Evolutionary conservation across 1,139 yeast species (phyloP).

Genomic region (Geotrichum restrictum): DNA sequence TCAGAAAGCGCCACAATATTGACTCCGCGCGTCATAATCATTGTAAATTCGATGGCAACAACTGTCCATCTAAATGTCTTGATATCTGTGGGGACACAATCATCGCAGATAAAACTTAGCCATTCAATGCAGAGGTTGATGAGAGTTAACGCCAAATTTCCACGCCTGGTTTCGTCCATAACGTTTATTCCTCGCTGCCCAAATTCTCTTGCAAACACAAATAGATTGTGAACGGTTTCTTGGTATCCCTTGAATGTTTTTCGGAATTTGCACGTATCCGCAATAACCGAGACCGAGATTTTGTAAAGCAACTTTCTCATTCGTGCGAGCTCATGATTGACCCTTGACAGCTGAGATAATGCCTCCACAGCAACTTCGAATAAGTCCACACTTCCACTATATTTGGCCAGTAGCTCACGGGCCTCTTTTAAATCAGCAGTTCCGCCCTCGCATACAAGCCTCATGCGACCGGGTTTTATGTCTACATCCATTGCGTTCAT

Average conservation of each 20-base stretch:
- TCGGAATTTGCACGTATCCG: conserved; percentile 57
- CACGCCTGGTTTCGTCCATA: conserved; percentile 62
- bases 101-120: conserved; percentile 91
- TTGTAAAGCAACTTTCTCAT: conserved; percentile 66
- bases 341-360: conserved; percentile 67
- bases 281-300: conserved; percentile 64
- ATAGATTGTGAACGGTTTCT: conserved; percentile 72
- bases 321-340: conserved; percentile 68
- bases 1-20: conserved; percentile 78
- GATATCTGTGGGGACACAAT: conserved; percentile 86
- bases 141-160: conserved; percentile 66
- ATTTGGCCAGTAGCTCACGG: conserved; percentile 39
- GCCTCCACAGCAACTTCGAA: conserved; percentile 53
- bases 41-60: conserved; percentile 88
- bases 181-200: conserved; percentile 69
- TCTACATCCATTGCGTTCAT: conserved; percentile 40
- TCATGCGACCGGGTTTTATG: conserved; percentile 64
- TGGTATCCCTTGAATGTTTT: conserved; percentile 45
- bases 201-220: conserved; percentile 77
- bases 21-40: conserved; percentile 90
- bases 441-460: conserved; percentile 67
- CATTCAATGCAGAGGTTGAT: conserved; percentile 79
- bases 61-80: conserved; percentile 96
- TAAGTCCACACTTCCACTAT: conserved; percentile 39
- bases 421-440: conserved; percentile 47